Base-by-base conservation (phyloP, 1,284 basidiomycete genomes). In the Melampsora larici-populina region DNA sequence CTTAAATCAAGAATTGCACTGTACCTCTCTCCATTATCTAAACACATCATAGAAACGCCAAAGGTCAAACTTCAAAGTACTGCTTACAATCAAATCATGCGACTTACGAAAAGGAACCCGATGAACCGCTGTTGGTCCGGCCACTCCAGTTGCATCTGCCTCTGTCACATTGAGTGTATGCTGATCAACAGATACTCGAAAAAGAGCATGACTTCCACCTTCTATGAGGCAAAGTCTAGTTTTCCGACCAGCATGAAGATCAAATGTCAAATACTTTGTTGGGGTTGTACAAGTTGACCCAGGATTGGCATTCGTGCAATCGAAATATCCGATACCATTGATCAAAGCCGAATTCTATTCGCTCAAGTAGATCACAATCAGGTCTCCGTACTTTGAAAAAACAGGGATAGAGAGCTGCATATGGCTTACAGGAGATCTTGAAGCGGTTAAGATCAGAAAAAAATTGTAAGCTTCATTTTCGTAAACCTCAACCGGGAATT, bases 401-500 rank as follows among this genome's bases (percentile, higher is more conserved):
- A 13, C n/a, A 46, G 46, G 18, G 46, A 46, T 46, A 18, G 46
- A 46, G 17, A 3, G 17, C 46, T 46, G 1, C 46, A 17, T 18
- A 46, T 46, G 46, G 15, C 29, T 60, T 13, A 60, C 55, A 24
- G 55, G 55, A 17, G 55, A 60, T 60, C 55, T 60, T 24, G 9
- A 26, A 60, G 15, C 9, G n/a, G 4, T 46, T 6, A 26, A 26
- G n/a, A 60, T 60, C 9, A 60, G 11, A n/a, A 17, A 26, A 31
- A 1, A 60, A 15, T 26, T 2, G 18, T 60, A 4, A 26, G 26
- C 24, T 60, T 11, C 46, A 17, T 46, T 46, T 18, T 6, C 46
- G 15, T 46, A 18, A 88, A 81, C 0, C 86, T 87, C 0, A 86
- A 83, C 68, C 87, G n/a, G 82, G 0, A 86, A 84, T 0, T 82